A percentile compares a stretch with the other conserved stretches of the same genome.
Conservation (phyloP, 2,329 filamentous ascomycete genomes). For the Fusarium avenaceum region DNA sequence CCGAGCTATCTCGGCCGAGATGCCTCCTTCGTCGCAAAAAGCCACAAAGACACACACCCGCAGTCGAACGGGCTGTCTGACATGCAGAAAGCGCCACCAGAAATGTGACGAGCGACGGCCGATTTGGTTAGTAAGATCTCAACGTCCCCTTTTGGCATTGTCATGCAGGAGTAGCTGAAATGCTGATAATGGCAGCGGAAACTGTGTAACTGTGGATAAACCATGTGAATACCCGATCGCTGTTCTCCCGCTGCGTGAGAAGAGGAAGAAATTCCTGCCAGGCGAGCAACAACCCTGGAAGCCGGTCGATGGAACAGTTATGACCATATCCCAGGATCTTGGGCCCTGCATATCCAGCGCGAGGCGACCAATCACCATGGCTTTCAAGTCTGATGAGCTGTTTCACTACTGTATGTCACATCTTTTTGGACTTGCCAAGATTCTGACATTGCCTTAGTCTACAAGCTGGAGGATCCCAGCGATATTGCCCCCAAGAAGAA, state of each 20-base stretch:
- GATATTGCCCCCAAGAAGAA: conserved; percentile 15
- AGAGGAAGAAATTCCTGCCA: conserved; percentile 31
- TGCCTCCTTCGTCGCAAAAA: background rate
- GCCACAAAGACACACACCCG: conserved; percentile 28
- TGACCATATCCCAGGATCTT: conserved; percentile 9
- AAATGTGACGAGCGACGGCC: conserved; percentile 41
- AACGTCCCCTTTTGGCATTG: no score
- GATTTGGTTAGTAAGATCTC: conserved; percentile 29
- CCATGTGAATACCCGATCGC: conserved; percentile 31
- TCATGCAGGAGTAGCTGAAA: background rate
- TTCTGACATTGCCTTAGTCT: conserved; percentile 3
- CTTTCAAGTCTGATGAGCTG: conserved; percentile 41
- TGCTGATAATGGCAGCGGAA: conserved; percentile 15
- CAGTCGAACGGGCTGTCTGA: conserved; percentile 44
- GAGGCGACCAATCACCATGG: conserved; percentile 34
- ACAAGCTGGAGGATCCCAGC: conserved; percentile 6
- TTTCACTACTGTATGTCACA: conserved; percentile 41
- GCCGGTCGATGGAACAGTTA: background rate
- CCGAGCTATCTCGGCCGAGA: background rate
- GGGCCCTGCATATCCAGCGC: conserved; percentile 10
- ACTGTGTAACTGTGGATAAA: conserved; percentile 11
- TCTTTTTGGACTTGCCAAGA: rapidly evolving
- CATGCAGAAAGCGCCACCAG: conserved; percentile 40
- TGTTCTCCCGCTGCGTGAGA: conserved; percentile 36
- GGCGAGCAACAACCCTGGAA: conserved; percentile 43